Base-by-base conservation (phyloP, 1,139 yeast genomes). In the Hyphopichia buzzinii region DNA sequence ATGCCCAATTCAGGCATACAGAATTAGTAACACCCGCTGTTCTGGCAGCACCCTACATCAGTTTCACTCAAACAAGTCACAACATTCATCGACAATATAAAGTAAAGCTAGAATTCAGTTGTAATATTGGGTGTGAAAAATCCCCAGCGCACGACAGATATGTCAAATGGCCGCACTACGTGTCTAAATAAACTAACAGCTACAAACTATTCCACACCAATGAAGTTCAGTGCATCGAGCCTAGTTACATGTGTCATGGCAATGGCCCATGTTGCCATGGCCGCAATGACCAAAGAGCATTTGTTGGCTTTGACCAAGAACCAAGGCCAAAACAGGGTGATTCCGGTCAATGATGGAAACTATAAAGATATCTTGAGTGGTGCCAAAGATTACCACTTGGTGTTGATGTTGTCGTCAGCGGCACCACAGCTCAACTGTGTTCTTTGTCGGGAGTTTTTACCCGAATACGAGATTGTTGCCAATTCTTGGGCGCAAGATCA, bases 401-500 rank as follows among this genome's bases (percentile, higher is more conserved):
- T 86, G 17, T 59, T 81, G 29, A 69, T 84, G 37, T 64, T 92
- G 47, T 85, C 97, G 0, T 89, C 97, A 2, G 76, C 81, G 13
- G 73, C 81, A 26, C 69, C 87, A 1, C 79, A 79, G 47, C 75
- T 88, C 54, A 87, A 87, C 25, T 92, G 98, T 64, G 69, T 71
- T 2, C 69, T 87, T 41, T 92, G 99, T 70, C 52, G 66, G 17
- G 80, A 82, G 34, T 74, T 86, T 49, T 79, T 75, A 26, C 95
- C 97, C 1, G 78, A 76, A 34, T 87, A 62, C 52, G 62, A 62
- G 26, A 64, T 74, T 16, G 67, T 69, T 33, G 70, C 89, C 33
- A 82, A 81, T 21, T 63, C 77, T 26, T 84, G 90, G 53, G 81
- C 73, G 50, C 54, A 61, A 41, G 64, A 65, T 48, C 64, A 71